Evolutionary conservation across 768 basidiomycete genomes (phyloP), one percentile per base, ranked within the genome.

Genomic region (Trametes villosa): DNA sequence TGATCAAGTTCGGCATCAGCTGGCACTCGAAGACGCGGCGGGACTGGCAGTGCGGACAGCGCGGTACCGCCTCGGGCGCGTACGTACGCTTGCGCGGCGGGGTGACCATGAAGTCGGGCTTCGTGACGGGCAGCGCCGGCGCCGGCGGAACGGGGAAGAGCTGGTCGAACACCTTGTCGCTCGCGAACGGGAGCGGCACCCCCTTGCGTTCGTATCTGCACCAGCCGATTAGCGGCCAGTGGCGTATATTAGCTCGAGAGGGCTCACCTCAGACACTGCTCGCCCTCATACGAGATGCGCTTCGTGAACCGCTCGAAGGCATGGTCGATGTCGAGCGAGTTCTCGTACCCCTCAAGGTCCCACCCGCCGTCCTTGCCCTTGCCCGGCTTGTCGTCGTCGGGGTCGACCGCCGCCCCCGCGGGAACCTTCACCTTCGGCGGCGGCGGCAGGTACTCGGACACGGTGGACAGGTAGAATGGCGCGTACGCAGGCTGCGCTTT

Each of bases 1-100:
- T 91, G 72, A 98, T 94, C 53, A 98, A 77, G 70, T 94, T 93
- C 2, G 96, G 96, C 86, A 96, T 96, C 53, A 98, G 79, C 72
- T 98, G 96, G 67, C 91, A 91, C 72, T 98, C 96, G 72, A 97
- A 98, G 22, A 88, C 82, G 17, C 94, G 83, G 44, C 76, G 77
- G 3, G 83, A 79, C 36, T 78, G 76, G 76, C 96, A 98, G 15
- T 75, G 68, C 2, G 86, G 79, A 71, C 96, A 98, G 0, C 73
- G 61, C 0, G 89, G 85, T 30, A 94, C 76, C 4, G 64, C 40
- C 4, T 49, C 56, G 15, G 85, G 75, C 45, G 79, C 73, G 74
- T 88, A 97, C 0, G 75, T 75, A 42, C 85, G 80, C 65, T 81
- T 83, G 38, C 70, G 59, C 22, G 63, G 61, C 2, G 74, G 77